Base-by-base conservation (phyloP, 2,329 filamentous ascomycete genomes). In the Cytospora piceae region DNA sequence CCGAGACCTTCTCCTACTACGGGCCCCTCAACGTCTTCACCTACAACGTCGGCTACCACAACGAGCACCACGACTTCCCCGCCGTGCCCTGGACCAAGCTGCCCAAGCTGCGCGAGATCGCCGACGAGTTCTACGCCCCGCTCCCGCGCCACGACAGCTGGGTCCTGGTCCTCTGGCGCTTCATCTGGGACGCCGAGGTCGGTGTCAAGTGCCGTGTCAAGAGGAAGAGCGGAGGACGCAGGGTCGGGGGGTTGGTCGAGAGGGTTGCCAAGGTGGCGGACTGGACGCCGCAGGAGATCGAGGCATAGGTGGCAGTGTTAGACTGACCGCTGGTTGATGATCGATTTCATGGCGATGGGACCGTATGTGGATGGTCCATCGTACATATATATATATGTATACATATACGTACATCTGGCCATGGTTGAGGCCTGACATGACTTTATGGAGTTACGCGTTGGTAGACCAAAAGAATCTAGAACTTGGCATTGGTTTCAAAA, bases 51-150 rank as follows among this genome's bases (percentile, higher is more conserved):
- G 95, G 95, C 61, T 82, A 97, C 74, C 95, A 99, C 82, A 99
- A 99, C 76, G 95, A 99, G 82, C 95, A 99, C 79, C 95, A 99
- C 77, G 95, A 99, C 78, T 99, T 99, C 80, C 95, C 95, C 14
- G 95, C 95, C 57, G 87, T 99, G 56, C 94, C 95, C 0, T 99
- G 95, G 95, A 97, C 93, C 12, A 85, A 90, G 37, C 84, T 99
- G 49, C 91, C 89, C 63, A 84, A 83, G 74, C 82, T 99, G 62
- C 88, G 94, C 74, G 80, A 87, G 69, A 91, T 96, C 64, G 95
- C 95, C 1, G 85, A 85, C 70, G 95, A 98, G 78, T 99, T 97
- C 76, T 99, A 99, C 79, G 87, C 90, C 70, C 90, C 91, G 67
- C 81, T 99, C 71, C 95, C 95, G 12, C 86, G 85, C 69, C 94